Evolutionary conservation across 1,139 yeast species (phyloP).

Genomic region (Geotrichum carabidarum): DNA sequence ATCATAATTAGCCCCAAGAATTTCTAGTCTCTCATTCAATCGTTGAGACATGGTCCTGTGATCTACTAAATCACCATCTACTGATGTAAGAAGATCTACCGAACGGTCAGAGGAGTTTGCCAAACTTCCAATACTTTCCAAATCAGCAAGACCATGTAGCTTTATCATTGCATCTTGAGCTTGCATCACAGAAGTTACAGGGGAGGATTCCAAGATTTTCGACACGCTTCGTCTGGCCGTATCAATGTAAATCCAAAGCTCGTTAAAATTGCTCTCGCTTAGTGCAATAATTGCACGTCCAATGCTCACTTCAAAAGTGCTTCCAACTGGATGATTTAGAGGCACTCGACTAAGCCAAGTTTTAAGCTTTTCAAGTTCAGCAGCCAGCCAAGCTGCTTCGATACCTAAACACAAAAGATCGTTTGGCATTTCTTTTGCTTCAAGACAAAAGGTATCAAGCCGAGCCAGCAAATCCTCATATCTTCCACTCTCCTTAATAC

Average conservation of each 20-base stretch:
- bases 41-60: conserved; percentile 27
- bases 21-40: conserved; percentile 34
- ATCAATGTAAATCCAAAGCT: conserved; percentile 43
- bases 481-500: conserved; percentile 55
- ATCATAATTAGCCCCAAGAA: conserved; percentile 36
- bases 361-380: conserved; percentile 48
- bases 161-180: conserved; percentile 54
- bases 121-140: conserved; percentile 38
- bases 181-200: conserved; percentile 58
- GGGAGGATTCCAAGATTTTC: conserved; percentile 53
- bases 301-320: conserved; percentile 55
- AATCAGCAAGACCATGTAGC: conserved; percentile 68
- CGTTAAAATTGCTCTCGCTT: conserved; percentile 33
- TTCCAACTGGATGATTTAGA: conserved; percentile 31
- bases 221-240: conserved; percentile 57
- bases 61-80: conserved; percentile 23
- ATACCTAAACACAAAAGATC: conserved; percentile 53
- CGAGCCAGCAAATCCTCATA: conserved; percentile 46
- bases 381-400: conserved; percentile 67
- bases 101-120: conserved; percentile 21
- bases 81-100: conserved; percentile 13
- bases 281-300: conserved; percentile 56
- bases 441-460: conserved; percentile 21
- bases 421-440: conserved; percentile 20
- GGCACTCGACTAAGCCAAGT: conserved; percentile 54